These are phyloP conservation scores for Beauveria caledonica DNA, from an alignment of 2,329 filamentous ascomycete genomes.

Conservation along the genomic window DNA sequence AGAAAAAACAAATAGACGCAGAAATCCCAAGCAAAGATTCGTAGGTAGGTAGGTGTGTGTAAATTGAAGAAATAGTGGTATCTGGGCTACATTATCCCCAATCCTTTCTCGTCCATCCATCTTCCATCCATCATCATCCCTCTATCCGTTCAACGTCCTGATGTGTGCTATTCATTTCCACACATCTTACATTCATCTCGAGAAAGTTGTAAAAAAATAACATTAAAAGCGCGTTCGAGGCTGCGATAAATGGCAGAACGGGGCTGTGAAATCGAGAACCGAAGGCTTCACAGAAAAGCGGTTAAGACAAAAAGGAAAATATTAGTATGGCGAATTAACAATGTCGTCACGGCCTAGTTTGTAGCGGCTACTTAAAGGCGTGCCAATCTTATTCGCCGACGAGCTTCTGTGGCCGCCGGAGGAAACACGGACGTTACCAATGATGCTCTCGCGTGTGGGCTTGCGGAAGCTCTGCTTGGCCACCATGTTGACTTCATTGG, in stretches of 20 bases:
- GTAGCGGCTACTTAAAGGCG: constrained; percentile 50
- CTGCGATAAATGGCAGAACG: not conserved
- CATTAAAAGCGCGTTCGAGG: not conserved
- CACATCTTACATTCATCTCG: not conserved
- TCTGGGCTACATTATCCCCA: constrained; percentile 6
- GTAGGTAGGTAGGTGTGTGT: not conserved
- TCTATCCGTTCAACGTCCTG: not conserved
- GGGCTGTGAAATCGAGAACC: not conserved
- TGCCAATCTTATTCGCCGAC: constrained; percentile 44
- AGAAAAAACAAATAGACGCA: no score
- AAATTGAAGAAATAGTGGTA: constrained; percentile 9
- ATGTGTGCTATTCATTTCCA: not conserved
- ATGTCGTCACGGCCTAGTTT: constrained; percentile 76
- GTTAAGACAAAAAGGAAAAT: not conserved
- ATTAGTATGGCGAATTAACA: constrained; percentile 57
- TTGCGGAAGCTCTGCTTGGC: constrained; percentile 75
- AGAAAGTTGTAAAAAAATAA: not conserved
- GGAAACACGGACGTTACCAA: constrained; percentile 44
- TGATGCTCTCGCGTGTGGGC: constrained; percentile 90
- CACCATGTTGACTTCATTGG: constrained; percentile 98
- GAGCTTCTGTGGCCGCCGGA: constrained; percentile 41
- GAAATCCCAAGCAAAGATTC: not conserved
- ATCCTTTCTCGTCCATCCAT: not conserved
- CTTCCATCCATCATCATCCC: constrained; percentile 14
- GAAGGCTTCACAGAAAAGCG: not conserved